Conservation (phyloP, 306 rosid genomes). For the Cercis canadensis region DNA sequence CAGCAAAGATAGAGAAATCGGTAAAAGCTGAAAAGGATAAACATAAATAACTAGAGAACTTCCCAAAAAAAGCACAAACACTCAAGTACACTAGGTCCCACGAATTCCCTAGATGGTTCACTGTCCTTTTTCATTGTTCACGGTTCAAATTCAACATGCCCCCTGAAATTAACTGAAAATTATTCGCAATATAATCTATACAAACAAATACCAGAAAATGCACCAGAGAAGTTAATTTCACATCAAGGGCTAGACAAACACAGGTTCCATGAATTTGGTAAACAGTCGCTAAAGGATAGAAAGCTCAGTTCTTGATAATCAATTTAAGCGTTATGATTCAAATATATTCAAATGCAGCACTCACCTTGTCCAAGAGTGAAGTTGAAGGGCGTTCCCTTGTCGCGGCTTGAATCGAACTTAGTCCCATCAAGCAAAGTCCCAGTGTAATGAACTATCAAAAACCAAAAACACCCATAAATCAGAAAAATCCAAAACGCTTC, state of each 20-base stretch:
- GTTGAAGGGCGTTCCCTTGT: constrained; percentile 69
- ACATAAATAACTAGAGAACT: not conserved
- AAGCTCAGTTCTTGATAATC: too few relatives aligned
- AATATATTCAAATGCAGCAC: not conserved
- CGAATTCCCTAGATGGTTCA: not conserved
- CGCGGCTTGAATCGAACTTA: constrained; percentile 92
- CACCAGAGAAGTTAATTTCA: not conserved
- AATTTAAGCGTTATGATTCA: too few relatives aligned
- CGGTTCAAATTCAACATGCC: not conserved
- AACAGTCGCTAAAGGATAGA: too few relatives aligned
- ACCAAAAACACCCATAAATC: not conserved
- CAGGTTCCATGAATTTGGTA: too few relatives aligned
- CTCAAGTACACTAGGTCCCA: not conserved
- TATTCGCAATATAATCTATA: not conserved
- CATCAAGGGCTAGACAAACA: too few relatives aligned
- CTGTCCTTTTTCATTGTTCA: too few relatives aligned
- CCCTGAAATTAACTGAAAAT: not conserved
- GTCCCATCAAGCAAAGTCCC: constrained; percentile 95
- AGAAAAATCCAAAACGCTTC: not conserved
- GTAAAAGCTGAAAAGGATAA: not conserved
- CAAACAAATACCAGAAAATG: not conserved
- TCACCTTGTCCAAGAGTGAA: constrained; percentile 98
- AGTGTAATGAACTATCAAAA: constrained; percentile 74
- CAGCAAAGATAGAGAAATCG: too few relatives aligned
- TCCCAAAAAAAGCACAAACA: not conserved